Percentiles rank a stretch among this genome's conserved stretches.
Evolutionary conservation across 495 filamentous ascomycete species (phyloP).

Genomic region (Aspergillus ellipticus): DNA sequence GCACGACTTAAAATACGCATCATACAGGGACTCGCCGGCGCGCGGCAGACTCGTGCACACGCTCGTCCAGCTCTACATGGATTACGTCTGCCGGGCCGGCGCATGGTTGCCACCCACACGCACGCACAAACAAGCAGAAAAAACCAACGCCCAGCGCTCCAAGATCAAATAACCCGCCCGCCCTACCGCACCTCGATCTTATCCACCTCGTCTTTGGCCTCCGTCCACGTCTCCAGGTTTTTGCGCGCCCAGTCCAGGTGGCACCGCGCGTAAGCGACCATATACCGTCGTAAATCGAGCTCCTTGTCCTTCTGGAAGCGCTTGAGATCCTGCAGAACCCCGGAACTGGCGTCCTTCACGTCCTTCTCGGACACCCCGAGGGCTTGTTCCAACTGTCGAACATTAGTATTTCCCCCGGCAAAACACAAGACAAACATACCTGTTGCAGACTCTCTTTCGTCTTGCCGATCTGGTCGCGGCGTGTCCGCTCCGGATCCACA

Average conservation of each 20-base stretch:
- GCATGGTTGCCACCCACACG: background rate
- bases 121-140: background rate
- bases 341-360: slow-evolving; percentile 83
- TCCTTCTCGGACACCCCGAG: slow-evolving; percentile 81
- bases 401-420: slow-evolving; percentile 6
- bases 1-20: too few species aligned
- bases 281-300: slow-evolving; percentile 86
- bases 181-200: slow-evolving; percentile 68
- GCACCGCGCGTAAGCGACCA: slow-evolving; percentile 93
- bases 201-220: slow-evolving; percentile 86
- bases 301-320: slow-evolving; percentile 94
- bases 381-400: slow-evolving; percentile 81
- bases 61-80: too few species aligned
- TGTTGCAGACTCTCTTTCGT: slow-evolving; percentile 72
- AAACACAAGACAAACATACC: slow-evolving; percentile 36
- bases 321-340: slow-evolving; percentile 82
- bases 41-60: too few species aligned
- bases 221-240: slow-evolving; percentile 93
- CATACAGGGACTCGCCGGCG: too few species aligned
- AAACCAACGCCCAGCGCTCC: slow-evolving; percentile 6
- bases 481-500: slow-evolving; percentile 87
- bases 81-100: too few species aligned
- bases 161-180: slow-evolving; percentile 1
- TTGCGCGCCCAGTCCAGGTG: slow-evolving; percentile 99
- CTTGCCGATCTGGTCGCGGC: slow-evolving; percentile 91